Evolutionary conservation across 257 asterid species (phyloP), one percentile per base, ranked within the genome.

Genomic region (Solanum pimpinellifolium): DNA sequence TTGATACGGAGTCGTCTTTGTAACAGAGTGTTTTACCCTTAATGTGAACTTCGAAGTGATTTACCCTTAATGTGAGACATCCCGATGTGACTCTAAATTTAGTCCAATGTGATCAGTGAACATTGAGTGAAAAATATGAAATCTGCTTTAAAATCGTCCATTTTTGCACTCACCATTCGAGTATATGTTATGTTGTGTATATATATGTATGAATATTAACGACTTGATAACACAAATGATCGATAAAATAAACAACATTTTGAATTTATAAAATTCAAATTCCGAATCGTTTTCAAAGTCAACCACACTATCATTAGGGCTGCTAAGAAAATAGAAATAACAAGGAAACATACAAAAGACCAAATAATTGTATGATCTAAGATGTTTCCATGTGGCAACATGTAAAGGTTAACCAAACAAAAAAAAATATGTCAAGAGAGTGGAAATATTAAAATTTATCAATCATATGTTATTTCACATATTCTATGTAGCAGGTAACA

Each of bases 1-100:
- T 0, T 0, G 11, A 56, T 56, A 56, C 11, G 4, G 0, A 56
- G 1, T 7, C 2, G 1, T 0, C 4, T 56, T 56, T 56, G n/a
- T 56, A 2, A 56, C 2, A 1, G 1, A 52, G 11, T 52, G n/a
- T 6, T 52, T 52, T 2, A 18, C n/a, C 0, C n/a, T 2, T 49
- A 52, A 52, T 16, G 20, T 16, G n/a, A 4, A 4, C 33, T 31
- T 27, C 29, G 29, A 2, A 29, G 29, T 29, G 29, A 29, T 29
- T 29, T 29, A 29, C 29, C 0, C n/a, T 2, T 49, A 52, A 52
- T 16, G 20, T 16, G n/a, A 10, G 1, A 52, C 62, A 7, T 56
- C 11, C 65, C 0, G 4, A 56, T 4, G 4, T 2, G 5, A 56
- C 11, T 56, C 11, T 2, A 20, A 23, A 56, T 18, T 56, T 52